Base-by-base conservation (phyloP, 2,329 filamentous ascomycete genomes). In the Fusarium sp. region DNA sequence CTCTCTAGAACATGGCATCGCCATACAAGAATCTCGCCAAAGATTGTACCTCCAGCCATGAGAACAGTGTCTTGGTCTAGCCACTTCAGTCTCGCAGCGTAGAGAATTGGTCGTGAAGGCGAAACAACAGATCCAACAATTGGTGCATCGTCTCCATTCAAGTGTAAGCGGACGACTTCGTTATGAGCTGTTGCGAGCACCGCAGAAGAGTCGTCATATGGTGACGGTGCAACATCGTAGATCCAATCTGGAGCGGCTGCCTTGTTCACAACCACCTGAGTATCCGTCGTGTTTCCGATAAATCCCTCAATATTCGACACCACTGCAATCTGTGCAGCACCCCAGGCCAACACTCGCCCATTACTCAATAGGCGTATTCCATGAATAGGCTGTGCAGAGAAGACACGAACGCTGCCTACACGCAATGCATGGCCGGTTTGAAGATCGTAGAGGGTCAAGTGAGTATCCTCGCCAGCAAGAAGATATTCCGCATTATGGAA, bases 21-120 rank as follows among this genome's bases (percentile, higher is more conserved):
- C 96, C 96, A 98, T 21, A 97, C 89, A 42, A 98, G 86, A 38
- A 99, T 93, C 81, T 98, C 95, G 6, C 96, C 96, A 82, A 98
- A 98, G 2, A 96, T 95, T 0, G 96, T 98, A 2, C 96, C 96
- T 6, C 93, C 93, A 11, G 94, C 94, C 57, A 98, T 89, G 25
- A 98, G 86, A 50, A 97, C 85, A 58, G 86, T 85, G 49, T 86
- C 84, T 10, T 81, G 60, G 11, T 87, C 86, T 12, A 91, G 82
- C 87, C 92, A 94, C 43, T 87, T 83, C 23, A 97, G 82, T 77
- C 93, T 90, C 9, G 95, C 96, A 21, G 94, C 94, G 81, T 97
- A 99, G 12, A 99, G 87, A 61, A 97, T 95, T 4, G 95, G 96
- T 47, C 93, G 89, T 12, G 95, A 93, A 21, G 91, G 91, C 10